Percentiles rank a stretch among this genome's conserved stretches.
These are phyloP conservation scores for Heliocybe sulcata DNA, from an alignment of 1,284 basidiomycete genomes.

Conservation along the genomic window DNA sequence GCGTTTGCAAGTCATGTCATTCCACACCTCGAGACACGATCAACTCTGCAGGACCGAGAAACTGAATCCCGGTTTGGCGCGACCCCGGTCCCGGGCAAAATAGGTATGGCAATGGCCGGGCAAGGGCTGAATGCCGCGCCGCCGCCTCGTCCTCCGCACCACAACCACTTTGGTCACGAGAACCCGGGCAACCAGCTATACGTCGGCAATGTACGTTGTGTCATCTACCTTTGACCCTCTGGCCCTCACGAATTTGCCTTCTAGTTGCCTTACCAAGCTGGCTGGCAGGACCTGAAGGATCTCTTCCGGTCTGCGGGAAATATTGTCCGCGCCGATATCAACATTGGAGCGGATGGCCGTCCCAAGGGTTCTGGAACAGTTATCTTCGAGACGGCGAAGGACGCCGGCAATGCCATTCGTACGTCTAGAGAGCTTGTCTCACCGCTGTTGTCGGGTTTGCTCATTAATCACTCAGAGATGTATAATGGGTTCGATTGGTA, in stretches of 20 bases:
- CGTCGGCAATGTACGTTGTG: conserved; percentile 74
- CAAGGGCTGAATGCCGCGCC: conserved; percentile 69
- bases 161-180: conserved; percentile 57
- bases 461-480: conserved; percentile 52
- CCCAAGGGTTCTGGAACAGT: conserved; percentile 95
- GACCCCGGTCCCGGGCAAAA: conserved; percentile 88
- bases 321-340: conserved; percentile 92
- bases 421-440: conserved; percentile 20
- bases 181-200: conserved; percentile 89
- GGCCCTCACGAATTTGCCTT: conserved; percentile 1
- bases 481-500: conserved; percentile 95
- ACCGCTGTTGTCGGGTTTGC: neutral
- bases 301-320: conserved; percentile 92
- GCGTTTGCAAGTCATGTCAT: conserved; percentile 11
- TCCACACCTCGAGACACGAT: neutral
- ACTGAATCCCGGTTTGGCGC: conserved; percentile 91
- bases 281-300: conserved; percentile 98
- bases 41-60: conserved; percentile 77
- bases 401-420: conserved; percentile 90
- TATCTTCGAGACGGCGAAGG: conserved; percentile 87
- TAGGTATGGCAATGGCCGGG: conserved; percentile 85
- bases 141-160: conserved; percentile 66
- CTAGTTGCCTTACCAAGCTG: conserved; percentile 89
- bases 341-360: conserved; percentile 85
- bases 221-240: neutral